Evolutionary conservation across 352 stramenopile species (phyloP).

Genomic region (Salisapilia sapeloensis): DNA sequence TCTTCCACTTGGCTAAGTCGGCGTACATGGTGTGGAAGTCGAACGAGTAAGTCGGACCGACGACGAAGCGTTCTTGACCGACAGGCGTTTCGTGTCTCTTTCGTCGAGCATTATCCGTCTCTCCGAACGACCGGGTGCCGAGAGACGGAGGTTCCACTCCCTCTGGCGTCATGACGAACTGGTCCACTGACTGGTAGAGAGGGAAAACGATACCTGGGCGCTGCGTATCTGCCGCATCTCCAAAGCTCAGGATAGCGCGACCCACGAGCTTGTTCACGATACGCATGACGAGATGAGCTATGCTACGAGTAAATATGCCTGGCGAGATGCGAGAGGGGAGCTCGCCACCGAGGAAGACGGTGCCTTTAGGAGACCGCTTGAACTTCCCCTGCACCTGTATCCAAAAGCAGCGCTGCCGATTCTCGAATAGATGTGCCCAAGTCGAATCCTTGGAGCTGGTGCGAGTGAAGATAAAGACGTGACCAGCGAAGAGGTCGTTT

Average conservation of each 20-base stretch:
- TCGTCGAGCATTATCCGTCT: constrained; percentile 22
- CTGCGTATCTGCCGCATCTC: constrained; percentile 12
- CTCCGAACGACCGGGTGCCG: constrained; percentile 39
- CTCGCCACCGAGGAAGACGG: constrained; percentile 60
- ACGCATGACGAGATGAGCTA: constrained; percentile 59
- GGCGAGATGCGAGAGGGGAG: constrained; percentile 38
- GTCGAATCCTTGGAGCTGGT: constrained; percentile 33
- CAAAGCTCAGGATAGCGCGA: constrained; percentile 57
- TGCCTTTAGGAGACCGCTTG: constrained; percentile 30
- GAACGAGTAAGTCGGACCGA: constrained; percentile 74
- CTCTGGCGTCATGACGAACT: constrained; percentile 49
- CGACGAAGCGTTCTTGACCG: constrained; percentile 21
- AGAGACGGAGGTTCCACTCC: constrained; percentile 31
- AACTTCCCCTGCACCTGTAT: constrained; percentile 80
- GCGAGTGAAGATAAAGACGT: constrained; percentile 68
- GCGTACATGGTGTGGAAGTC: constrained; percentile 84
- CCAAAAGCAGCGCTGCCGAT: constrained; percentile 68
- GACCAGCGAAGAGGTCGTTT: constrained; percentile 73
- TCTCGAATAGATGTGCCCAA: constrained; percentile 35
- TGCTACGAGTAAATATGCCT: constrained; percentile 57
- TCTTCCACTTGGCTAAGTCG: constrained; percentile 63
- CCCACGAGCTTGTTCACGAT: constrained; percentile 54
- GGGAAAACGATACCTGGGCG: constrained; percentile 55
- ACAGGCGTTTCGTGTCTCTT: constrained; percentile 27
- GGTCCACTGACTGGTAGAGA: constrained; percentile 63